These are phyloP conservation scores for Cantharellus cinnabarinus DNA, from an alignment of 768 basidiomycete species.

Conservation along the genomic window DNA sequence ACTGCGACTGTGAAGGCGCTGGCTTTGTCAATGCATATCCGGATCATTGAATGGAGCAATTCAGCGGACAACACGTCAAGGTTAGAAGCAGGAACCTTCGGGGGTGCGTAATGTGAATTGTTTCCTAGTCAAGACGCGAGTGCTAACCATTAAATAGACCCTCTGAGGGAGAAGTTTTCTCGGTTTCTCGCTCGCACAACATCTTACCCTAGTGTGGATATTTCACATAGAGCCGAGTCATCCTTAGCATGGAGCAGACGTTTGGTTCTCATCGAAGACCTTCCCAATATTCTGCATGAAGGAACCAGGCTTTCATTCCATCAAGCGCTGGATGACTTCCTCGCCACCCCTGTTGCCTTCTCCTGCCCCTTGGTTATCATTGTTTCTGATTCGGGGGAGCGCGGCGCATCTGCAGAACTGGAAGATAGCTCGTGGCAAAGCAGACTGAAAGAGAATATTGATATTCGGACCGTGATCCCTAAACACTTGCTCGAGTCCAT, in stretches of 20 bases:
- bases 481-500: slow-evolving; percentile 41
- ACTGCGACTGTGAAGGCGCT: slow-evolving; percentile 68
- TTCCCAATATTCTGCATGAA: slow-evolving; percentile 74
- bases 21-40: slow-evolving; percentile 49
- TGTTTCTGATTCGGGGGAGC: slow-evolving; percentile 60
- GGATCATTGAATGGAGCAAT: slow-evolving; percentile 76
- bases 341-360: slow-evolving; percentile 16
- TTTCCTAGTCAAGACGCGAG: slow-evolving; percentile 3
- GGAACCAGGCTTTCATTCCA: slow-evolving; percentile 56
- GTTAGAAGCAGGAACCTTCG: slow-evolving; percentile 11
- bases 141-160: slow-evolving; percentile 12
- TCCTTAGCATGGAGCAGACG: slow-evolving; percentile 10
- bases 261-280: slow-evolving; percentile 65
- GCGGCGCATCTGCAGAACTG: slow-evolving; percentile 39
- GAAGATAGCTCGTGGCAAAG: slow-evolving; percentile 20
- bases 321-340: slow-evolving; percentile 37
- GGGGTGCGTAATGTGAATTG: slow-evolving; percentile 14
- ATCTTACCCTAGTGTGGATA: slow-evolving; percentile 33
- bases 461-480: slow-evolving; percentile 32
- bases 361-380: slow-evolving; percentile 57
- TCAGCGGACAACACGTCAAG: slow-evolving; percentile 31
- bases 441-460: slow-evolving; percentile 24
- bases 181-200: slow-evolving; percentile 54
- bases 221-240: slow-evolving; percentile 12
- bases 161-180: slow-evolving; percentile 39